Base-by-base conservation (phyloP, 148 eudicot genomes). In the Polygonum maritimum region DNA sequence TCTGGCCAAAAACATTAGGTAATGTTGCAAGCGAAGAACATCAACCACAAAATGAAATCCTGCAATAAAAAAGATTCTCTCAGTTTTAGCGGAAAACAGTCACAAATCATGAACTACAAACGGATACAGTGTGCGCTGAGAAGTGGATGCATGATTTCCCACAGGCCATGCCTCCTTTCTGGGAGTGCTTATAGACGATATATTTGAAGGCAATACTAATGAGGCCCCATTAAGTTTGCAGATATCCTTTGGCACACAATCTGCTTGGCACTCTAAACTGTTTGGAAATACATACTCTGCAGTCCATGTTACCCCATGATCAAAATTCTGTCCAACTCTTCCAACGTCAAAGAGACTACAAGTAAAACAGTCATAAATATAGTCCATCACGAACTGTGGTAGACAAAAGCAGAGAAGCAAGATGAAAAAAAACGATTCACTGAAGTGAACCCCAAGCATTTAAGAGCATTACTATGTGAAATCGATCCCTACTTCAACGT, bases 71-170 rank as follows among this genome's bases (percentile, higher is more conserved):
- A 12, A 15, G 16, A 67, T 63, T 63, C 41, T 33, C 41, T 12
- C 35, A 14, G 70, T 26, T 5, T 1, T 33, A 63, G 41, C 40
- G 33, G 36, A 35, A 63, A 63, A 63, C n/a, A 67, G 19, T 67
- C 71, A 67, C 44, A 5, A 36, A 36, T 36, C 19, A 62, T 33
- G 7, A 67, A 71, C 77, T 70, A 39, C 35, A 26, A 81, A 81
- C 36, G 98, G 98, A 94, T 94, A 94, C 98, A 94, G 67, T 75
- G 87, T 83, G 85, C 71, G 82, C 69, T 83, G 82, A 45, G 52
- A 73, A 35, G 82, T 36, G 77, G 84, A 33, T 80, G 80, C 78
- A 51, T 80, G 80, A 75, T 67, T 78, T 54, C 76, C 82, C 70
- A 75, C 63, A 60, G 48, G 51, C 54, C 41, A 26, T 49, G 63